Base-by-base conservation (phyloP, 495 filamentous ascomycete species). In the Talaromyces ruber region DNA sequence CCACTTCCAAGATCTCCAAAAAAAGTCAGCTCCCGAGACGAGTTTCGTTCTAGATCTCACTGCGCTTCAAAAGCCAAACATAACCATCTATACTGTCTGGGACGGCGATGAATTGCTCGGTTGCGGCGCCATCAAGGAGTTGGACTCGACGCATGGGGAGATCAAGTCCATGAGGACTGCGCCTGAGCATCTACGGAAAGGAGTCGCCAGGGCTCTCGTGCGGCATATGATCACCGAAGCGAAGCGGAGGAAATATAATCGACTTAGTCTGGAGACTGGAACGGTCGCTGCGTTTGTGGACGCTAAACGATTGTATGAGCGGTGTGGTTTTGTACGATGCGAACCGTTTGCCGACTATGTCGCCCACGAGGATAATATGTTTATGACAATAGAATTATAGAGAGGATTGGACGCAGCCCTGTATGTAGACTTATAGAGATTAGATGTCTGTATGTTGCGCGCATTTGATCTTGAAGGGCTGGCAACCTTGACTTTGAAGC, bases 1-100 rank as follows among this genome's bases (percentile, higher is more conserved):
- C 32, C 55, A 58, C 29, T 58, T 58, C 55, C 12, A 34, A 58
- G 55, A 58, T 58, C 55, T 58, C 12, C 55, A 58, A 32, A 21
- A 4, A 16, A 58, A 58, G 24, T 24, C 22, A 37, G 8, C 30
- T 4, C 16, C 55, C 4, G 55, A 58, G 14, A 58, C 55, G 18
- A 58, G 55, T 21, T 58, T 32, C 14, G 55, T 37, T 8, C 18
- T 58, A 37, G 32, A 37, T 25, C 30, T 58, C 22, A 37, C 21
- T 21, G 55, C 55, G 7, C 28, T 58, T 21, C 26, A 16, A 37
- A 16, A 30, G 37, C 32, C 55, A 22, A 18, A 7, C 28, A 22
- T 58, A 2, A 58, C 55, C 16, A 11, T 58, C 9, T 58, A 18
- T 37, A 58, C 55, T 8, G 55, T 25, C 28, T 58, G 55, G 55